Evolutionary conservation across 257 asterid genomes (phyloP), one percentile per base, ranked within the genome.

Genomic region (Gentiana straminea): DNA sequence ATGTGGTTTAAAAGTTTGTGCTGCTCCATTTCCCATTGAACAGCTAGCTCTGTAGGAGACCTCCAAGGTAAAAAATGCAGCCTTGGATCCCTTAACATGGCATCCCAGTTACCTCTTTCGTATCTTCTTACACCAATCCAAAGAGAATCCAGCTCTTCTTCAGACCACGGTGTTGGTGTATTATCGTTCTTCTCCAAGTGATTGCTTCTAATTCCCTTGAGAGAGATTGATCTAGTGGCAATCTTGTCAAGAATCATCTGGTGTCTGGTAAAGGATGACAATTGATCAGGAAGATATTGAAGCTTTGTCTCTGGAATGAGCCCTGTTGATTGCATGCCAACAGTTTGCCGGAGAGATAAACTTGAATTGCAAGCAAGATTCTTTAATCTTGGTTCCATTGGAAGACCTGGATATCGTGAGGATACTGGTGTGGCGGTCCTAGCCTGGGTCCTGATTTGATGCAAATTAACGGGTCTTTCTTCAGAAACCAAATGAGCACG

Each of bases 81-180:
- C 15, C 82, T 64, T 3, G 70, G 80, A 62, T 86, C 95, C 64
- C 70, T 58, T 52, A 82, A 51, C 68, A 86, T 80, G 62, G 68
- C 57, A 0, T 75, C 83, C 86, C 86, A 83, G 55, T 86, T 86
- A 4, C 84, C 86, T 66, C 74, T 58, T 41, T 89, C 93, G 24
- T 83, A 81, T 50, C 95, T 75, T 49, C 95, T 73, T 55, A 86
- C 83, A 6, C 95, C 95, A 8, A 86, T 63, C 95, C 95, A 86
- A 32, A 86, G 93, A 58, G 69, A 66, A 51, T 86, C 93, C 10
- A 86, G 62, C 71, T 86, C 95, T 65, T 86, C 89, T 33, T 86
- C 86, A 1, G 77, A 69, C 94, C 94, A 87, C 60, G 63, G 65
- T 61, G 73, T 64, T 47, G 79, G 76, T 56, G 66, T 53, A 34